Evolutionary conservation across 208 protist genomes (phyloP).

Genomic region (Trypanosoma scelopori): DNA sequence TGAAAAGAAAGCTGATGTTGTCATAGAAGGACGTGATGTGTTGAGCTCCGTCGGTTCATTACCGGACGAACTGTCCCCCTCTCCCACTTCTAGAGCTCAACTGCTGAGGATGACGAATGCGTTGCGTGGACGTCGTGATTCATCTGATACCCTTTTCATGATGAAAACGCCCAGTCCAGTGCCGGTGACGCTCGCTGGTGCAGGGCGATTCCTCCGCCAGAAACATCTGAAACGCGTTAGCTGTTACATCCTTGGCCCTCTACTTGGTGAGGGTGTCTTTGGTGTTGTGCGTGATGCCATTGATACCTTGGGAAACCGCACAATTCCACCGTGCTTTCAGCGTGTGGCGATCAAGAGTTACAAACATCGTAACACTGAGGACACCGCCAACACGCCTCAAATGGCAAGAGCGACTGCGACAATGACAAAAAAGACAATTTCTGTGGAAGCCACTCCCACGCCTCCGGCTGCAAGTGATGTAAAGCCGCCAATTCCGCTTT

Average conservation of each 20-base stretch:
- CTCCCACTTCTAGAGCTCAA: not conserved
- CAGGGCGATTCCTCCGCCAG: slow-evolving; percentile 40
- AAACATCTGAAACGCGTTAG: slow-evolving; percentile 86
- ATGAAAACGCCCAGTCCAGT: slow-evolving; percentile 20
- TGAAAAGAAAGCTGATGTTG: not conserved
- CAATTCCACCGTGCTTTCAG: slow-evolving; percentile 21
- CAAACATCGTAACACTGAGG: slow-evolving; percentile 9
- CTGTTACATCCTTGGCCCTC: slow-evolving; percentile 75
- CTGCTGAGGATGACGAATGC: not conserved
- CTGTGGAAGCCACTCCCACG: too few species aligned
- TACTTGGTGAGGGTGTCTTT: slow-evolving; percentile 77
- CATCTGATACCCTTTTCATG: not conserved
- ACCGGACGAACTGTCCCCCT: slow-evolving; percentile 1
- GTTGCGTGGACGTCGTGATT: not conserved
- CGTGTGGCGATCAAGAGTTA: slow-evolving; percentile 30
- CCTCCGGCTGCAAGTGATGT: too few species aligned
- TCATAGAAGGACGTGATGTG: not conserved
- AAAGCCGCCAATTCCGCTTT: not conserved
- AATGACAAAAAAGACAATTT: not conserved
- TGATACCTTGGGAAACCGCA: slow-evolving; percentile 47
- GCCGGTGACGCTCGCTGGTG: slow-evolving; percentile 51
- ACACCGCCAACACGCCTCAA: not conserved
- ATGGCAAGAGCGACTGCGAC: not conserved
- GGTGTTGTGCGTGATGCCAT: slow-evolving; percentile 80
- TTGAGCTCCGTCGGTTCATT: not conserved